Conservation (phyloP, 305 asterid genomes). For the Solanum aculeatissimum region DNA sequence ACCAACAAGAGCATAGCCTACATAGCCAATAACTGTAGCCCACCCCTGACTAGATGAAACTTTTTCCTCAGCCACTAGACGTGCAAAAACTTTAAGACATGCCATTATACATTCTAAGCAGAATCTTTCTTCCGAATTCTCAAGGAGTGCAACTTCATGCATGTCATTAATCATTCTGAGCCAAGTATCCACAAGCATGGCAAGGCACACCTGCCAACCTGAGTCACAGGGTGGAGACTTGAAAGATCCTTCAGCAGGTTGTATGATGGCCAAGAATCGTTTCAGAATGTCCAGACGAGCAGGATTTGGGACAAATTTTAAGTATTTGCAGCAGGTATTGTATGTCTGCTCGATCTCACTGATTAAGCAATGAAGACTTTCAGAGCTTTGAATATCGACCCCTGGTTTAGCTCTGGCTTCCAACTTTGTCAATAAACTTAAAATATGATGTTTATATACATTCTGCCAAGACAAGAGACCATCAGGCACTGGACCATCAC, state of each 20-base stretch:
- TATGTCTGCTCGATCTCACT: slow-evolving; percentile 54
- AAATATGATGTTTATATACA: slow-evolving; percentile 46
- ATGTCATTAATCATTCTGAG: slow-evolving; percentile 57
- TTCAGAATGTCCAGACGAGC: slow-evolving; percentile 34
- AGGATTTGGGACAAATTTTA: slow-evolving; percentile 41
- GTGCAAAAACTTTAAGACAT: slow-evolving; percentile 42
- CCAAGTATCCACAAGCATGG: slow-evolving; percentile 72
- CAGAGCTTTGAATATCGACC: slow-evolving; percentile 30
- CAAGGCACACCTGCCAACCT: slow-evolving; percentile 51
- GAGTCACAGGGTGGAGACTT: slow-evolving; percentile 27
- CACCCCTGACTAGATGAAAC: slow-evolving; percentile 69
- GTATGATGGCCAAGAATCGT: slow-evolving; percentile 49
- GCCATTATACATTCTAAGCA: slow-evolving; percentile 38
- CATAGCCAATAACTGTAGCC: slow-evolving; percentile 47
- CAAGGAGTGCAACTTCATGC: slow-evolving; percentile 30
- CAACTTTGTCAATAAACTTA: slow-evolving; percentile 46
- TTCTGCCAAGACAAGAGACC: slow-evolving; percentile 54
- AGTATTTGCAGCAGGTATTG: slow-evolving; percentile 36
- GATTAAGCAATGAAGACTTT: slow-evolving; percentile 39
- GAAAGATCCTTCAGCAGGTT: slow-evolving; percentile 28
- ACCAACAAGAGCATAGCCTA: slow-evolving; percentile 38
- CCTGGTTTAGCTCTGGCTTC: slow-evolving; percentile 47
- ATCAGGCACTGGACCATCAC: slow-evolving; percentile 42
- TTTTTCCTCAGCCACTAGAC: slow-evolving; percentile 39
- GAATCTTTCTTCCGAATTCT: slow-evolving; percentile 28